Percentiles rank a stretch among this genome's conserved stretches.
phyloP scores from a whole-genome alignment of 495 filamentous ascomycete genomes.

The Penicillium taxi region DNA sequence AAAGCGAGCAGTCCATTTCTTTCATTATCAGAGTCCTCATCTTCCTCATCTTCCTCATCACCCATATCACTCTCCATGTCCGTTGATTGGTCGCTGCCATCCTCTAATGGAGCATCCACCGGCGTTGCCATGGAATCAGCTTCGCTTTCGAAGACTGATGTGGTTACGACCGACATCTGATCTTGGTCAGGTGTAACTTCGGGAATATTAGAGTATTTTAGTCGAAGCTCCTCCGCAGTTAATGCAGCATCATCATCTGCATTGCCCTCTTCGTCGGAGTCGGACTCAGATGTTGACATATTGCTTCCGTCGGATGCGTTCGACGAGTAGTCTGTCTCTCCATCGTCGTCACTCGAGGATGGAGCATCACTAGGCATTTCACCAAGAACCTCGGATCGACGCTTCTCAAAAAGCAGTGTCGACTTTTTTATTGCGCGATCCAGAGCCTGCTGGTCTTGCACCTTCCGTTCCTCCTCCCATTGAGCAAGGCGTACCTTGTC shows the following conservation, averaged over 20 bases:
- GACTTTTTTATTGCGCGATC: constrained; percentile 74
- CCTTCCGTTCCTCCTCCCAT: constrained; percentile 82
- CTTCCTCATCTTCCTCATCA: constrained; percentile 57
- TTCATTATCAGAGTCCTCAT: constrained; percentile 27
- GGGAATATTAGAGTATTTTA: constrained; percentile 71
- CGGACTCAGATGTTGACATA: constrained; percentile 51
- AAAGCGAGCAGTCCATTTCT: constrained; percentile 59
- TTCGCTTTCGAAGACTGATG: constrained; percentile 14
- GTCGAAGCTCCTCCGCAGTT: constrained; percentile 67
- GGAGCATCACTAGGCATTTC: constrained; percentile 34
- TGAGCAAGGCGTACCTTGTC: constrained; percentile 61
- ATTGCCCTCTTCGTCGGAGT: constrained; percentile 36
- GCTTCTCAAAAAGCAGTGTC: constrained; percentile 48
- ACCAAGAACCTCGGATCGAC: constrained; percentile 45
- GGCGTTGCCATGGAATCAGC: constrained; percentile 17
- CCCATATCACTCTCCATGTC: constrained; percentile 88
- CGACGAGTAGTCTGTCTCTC: constrained; percentile 33
- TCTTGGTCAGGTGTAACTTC: constrained; percentile 22
- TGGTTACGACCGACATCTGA: constrained; percentile 21
- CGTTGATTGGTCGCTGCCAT: constrained; percentile 73
- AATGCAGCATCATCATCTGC: constrained; percentile 64
- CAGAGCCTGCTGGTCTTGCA: constrained; percentile 68
- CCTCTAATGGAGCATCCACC: constrained; percentile 57
- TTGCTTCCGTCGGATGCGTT: constrained; percentile 56
- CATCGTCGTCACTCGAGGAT: constrained; percentile 42